These are phyloP conservation scores for Lolium multiflorum DNA, from an alignment of 176 grass and related monocot genomes.

Conservation along the genomic window DNA sequence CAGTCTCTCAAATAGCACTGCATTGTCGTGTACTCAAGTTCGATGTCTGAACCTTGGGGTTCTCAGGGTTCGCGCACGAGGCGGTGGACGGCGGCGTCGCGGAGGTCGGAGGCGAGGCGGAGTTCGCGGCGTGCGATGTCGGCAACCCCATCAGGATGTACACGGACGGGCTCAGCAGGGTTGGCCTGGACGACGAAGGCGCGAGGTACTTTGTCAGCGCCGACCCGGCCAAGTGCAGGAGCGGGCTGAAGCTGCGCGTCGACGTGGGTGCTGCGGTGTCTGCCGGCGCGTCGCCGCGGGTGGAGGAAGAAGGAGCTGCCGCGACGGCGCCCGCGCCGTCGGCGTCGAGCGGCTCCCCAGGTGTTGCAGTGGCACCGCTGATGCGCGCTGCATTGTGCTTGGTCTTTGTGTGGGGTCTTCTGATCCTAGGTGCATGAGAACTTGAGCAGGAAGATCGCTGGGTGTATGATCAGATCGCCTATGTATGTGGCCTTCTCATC, in stretches of 20 bases:
- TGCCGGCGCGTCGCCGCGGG: too few species aligned
- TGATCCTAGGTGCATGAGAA: not conserved
- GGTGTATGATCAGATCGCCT: not conserved
- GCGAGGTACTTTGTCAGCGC: slow-evolving; percentile 57
- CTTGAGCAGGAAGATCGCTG: not conserved
- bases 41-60: not conserved
- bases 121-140: slow-evolving; percentile 44
- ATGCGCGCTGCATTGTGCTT: not conserved
- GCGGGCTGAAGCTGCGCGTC: slow-evolving; percentile 61
- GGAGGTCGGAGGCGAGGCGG: slow-evolving; percentile 42
- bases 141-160: slow-evolving; percentile 49
- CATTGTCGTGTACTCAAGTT: too few species aligned
- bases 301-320: not conserved
- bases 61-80: slow-evolving; percentile 55
- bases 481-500: not conserved
- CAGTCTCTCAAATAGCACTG: not conserved
- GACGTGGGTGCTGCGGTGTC: slow-evolving; percentile 28
- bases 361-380: not conserved
- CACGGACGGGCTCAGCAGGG: slow-evolving; percentile 49
- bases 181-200: slow-evolving; percentile 48
- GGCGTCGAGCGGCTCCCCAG: not conserved
- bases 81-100: slow-evolving; percentile 27
- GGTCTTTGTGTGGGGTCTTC: not conserved
- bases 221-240: slow-evolving; percentile 44
- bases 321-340: not conserved